Evolutionary conservation across 139 green algal species (phyloP).

Genomic region (Chlamydomonas incerta): DNA sequence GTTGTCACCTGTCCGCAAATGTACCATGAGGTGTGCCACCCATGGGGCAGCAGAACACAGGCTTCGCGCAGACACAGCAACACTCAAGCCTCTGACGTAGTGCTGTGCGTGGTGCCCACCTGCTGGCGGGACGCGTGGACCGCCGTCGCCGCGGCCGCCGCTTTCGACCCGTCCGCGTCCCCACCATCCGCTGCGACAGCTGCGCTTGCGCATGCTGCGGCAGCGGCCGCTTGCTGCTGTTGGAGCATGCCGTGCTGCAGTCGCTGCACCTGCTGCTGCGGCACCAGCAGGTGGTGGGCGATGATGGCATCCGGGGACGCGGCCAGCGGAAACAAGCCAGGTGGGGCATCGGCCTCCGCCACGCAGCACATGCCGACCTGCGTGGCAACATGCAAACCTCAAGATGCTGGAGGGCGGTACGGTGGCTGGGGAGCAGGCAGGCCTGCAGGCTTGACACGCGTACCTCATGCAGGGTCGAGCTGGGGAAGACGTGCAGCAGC

Average conservation of each 20-base stretch:
- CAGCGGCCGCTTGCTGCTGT: neutral
- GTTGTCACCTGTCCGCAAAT: too few relatives aligned
- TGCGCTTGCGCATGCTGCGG: neutral
- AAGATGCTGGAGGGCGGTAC: too few relatives aligned
- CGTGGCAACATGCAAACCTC: neutral
- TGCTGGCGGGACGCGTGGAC: too few relatives aligned
- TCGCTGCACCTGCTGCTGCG: neutral
- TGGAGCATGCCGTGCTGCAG: neutral
- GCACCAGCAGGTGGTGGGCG: conserved; percentile 13
- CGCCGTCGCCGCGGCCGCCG: too few relatives aligned
- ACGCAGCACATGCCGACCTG: conserved; percentile 69
- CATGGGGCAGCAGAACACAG: too few relatives aligned
- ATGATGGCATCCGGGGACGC: conserved; percentile 75
- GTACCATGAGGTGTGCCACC: too few relatives aligned
- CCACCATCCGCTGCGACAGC: too few relatives aligned
- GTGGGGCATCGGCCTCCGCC: neutral
- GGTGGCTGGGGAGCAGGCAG: too few relatives aligned
- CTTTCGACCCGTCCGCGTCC: too few relatives aligned
- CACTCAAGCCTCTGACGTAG: too few relatives aligned
- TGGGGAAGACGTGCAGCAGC: conserved; percentile 60
- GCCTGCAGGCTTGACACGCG: neutral
- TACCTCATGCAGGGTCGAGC: conserved; percentile 38
- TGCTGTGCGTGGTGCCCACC: too few relatives aligned
- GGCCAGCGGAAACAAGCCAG: conserved; percentile 68
- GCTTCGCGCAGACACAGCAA: too few relatives aligned